Evolutionary conservation across 768 basidiomycete species (phyloP).

Genomic region (Lactarius quietus): DNA sequence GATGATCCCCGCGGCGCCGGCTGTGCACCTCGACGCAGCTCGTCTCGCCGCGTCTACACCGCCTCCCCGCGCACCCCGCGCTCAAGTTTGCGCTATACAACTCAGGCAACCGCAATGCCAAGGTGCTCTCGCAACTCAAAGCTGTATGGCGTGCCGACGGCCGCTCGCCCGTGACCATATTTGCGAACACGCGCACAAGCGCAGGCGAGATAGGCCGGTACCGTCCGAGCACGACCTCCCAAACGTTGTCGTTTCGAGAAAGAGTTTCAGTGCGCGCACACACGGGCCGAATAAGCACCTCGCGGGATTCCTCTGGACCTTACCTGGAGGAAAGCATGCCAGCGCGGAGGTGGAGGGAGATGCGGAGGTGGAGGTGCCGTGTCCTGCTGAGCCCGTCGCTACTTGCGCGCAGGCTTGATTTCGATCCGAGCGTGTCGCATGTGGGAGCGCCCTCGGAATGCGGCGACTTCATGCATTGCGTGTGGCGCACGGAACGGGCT

Average conservation of each 20-base stretch:
- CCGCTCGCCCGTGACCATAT: too few relatives aligned
- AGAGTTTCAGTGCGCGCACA: too few relatives aligned
- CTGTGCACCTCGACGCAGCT: conserved; percentile 52
- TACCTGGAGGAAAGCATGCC: conserved; percentile 31
- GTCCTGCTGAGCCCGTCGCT: conserved; percentile 88
- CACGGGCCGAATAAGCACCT: conserved; percentile 11
- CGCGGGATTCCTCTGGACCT: conserved; percentile 24
- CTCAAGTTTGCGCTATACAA: conserved; percentile 68
- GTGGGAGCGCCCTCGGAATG: conserved; percentile 85
- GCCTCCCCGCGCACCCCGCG: conserved; percentile 63
- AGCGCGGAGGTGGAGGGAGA: conserved; percentile 9
- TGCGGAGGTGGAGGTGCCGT: conserved; percentile 37
- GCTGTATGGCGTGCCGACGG: conserved; percentile 60
- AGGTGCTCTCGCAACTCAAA: conserved; percentile 71
- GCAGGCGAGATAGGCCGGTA: too few relatives aligned
- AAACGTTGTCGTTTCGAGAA: too few relatives aligned
- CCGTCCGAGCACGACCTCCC: too few relatives aligned
- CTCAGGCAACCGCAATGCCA: conserved; percentile 75
- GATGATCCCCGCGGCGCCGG: too few relatives aligned
- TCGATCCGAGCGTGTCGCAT: conserved; percentile 71
- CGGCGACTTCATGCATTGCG: conserved; percentile 92
- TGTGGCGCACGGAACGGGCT: conserved; percentile 77
- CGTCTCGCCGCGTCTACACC: conserved; percentile 76
- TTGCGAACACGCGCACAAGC: too few relatives aligned
- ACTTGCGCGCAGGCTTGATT: conserved; percentile 88